Evolutionary conservation across 495 filamentous ascomycete genomes (phyloP), one percentile per base, ranked within the genome.

Genomic region (Xylaria acuta): DNA sequence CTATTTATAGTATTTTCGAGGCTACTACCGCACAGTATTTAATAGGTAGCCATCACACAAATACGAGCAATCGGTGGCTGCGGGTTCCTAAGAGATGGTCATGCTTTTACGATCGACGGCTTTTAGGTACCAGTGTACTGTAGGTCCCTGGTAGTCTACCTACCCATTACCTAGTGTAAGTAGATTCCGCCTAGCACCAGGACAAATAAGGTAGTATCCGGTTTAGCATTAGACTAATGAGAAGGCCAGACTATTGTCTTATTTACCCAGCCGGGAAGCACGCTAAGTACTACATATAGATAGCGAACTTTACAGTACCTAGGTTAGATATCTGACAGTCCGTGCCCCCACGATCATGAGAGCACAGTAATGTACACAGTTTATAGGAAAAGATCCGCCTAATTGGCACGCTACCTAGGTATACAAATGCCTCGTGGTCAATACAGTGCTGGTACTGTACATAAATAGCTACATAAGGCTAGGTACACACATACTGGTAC

Each of bases 191-290:
- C 11, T 54, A 25, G 51, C 53, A 22, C 58, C n/a, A 60, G 58
- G 18, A 38, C 58, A 60, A 38, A 60, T 60, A 36, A 60, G 32
- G 58, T 60, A 60, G 34, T 34, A 60, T 60, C 11, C 25, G 1
- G 34, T 36, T 60, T 38, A n/a, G 32, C 34, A n/a, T 60, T 60
- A 38, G 58, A 60, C 58, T 38, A 60, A 60, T 60, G 58, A 60
- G 20, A 60, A 14, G 20, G 32, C 58, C 8, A 20, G 20, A 22
- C 27, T 16, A 25, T 7, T 56, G 20, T 27, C 11, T 56, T 30
- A 30, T 16, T 32, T 56, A 38, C 58, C 51, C 34, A 38, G 7
- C 30, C n/a, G 9, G 34, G 58, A 38, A 18, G 34, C 20, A 22
- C 58, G 58, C 25, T 38, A 60, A 36, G 2, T 9, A 59, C 14